phyloP scores from a whole-genome alignment of 2,329 filamentous ascomycete species.

The Grosmannia clavigera region DNA sequence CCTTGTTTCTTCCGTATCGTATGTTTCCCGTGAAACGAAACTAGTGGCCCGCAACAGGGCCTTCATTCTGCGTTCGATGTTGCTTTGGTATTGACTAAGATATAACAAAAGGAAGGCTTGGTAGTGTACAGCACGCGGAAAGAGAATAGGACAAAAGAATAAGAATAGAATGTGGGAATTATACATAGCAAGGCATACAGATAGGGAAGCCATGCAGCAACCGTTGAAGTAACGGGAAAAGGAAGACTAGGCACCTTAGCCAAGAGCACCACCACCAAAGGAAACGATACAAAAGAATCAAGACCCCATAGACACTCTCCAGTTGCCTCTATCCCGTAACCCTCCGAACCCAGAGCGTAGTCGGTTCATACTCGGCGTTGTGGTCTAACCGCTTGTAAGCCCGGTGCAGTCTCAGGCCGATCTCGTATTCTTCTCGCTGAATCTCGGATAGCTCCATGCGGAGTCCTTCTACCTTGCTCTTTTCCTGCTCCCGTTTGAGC shows the following conservation, averaged over 20 bases:
- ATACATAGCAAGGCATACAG: not conserved
- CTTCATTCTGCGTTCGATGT: not conserved
- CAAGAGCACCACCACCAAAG: conserved; percentile 20
- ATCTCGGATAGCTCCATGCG: conserved; percentile 59
- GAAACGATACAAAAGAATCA: not conserved
- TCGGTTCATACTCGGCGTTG: conserved; percentile 50
- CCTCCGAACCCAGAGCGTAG: conserved; percentile 65
- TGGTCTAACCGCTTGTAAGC: conserved; percentile 65
- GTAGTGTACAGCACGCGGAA: not conserved
- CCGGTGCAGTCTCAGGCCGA: conserved; percentile 61
- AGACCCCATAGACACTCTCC: not conserved
- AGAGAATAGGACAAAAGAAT: not conserved
- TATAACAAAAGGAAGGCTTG: not conserved
- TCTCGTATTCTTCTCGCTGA: conserved; percentile 63
- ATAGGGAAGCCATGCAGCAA: not conserved
- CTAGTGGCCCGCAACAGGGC: not conserved
- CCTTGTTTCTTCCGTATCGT: too few relatives aligned
- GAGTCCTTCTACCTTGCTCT: conserved; percentile 54
- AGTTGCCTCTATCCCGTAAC: conserved; percentile 41
- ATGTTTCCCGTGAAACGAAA: too few relatives aligned
- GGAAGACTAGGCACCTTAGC: not conserved
- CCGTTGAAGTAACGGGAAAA: not conserved
- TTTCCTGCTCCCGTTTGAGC: conserved; percentile 41
- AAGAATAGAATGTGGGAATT: not conserved
- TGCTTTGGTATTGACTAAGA: not conserved